Conservation (phyloP, 2,329 filamentous ascomycete species). For the Hyphodiscus sp. region DNA sequence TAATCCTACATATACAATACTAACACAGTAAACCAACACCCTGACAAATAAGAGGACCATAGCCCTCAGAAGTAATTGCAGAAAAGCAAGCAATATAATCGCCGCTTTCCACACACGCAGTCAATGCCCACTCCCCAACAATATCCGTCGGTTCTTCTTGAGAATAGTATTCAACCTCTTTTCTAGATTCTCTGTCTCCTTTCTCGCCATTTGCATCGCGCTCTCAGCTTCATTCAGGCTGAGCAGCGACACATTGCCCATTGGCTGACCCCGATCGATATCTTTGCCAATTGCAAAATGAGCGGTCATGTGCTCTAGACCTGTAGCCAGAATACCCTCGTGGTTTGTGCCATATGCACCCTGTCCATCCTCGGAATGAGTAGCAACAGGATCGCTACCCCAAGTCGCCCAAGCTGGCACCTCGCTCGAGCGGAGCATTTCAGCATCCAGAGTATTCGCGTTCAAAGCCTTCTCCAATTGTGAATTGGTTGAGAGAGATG, state of each 20-base stretch:
- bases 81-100: not conserved
- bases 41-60: not conserved
- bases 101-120: not conserved
- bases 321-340: constrained; percentile 26
- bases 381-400: constrained; percentile 16
- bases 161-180: constrained; percentile 54
- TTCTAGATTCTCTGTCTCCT: constrained; percentile 56
- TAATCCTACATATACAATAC: not conserved
- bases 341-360: constrained; percentile 15
- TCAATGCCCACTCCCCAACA: constrained; percentile 36
- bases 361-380: constrained; percentile 13
- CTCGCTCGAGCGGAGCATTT: constrained; percentile 24
- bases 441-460: constrained; percentile 25
- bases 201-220: constrained; percentile 42
- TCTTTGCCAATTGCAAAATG: constrained; percentile 27
- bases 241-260: constrained; percentile 41
- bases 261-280: constrained; percentile 23
- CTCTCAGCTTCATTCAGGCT: constrained; percentile 57
- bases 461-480: constrained; percentile 31
- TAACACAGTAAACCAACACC: not conserved
- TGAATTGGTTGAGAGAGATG: constrained; percentile 32
- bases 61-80: not conserved
- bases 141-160: constrained; percentile 51
- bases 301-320: constrained; percentile 29
- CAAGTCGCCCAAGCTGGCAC: constrained; percentile 24